Evolutionary conservation across 495 filamentous ascomycete genomes (phyloP).

Genomic region (Podospora pseudopauciseta): DNA sequence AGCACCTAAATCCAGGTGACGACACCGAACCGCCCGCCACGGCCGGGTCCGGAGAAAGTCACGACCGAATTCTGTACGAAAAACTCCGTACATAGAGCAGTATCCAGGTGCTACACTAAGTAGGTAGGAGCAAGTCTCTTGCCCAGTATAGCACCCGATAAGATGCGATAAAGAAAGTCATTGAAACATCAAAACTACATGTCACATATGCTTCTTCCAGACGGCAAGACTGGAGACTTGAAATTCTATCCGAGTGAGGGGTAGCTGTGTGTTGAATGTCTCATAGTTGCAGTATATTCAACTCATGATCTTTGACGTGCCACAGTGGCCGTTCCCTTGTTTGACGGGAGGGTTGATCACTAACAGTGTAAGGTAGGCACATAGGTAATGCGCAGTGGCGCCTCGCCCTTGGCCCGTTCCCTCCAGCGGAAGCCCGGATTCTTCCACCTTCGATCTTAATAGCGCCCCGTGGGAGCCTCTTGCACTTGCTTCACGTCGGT

Average conservation of each 20-base stretch:
- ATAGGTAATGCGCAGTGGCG: background rate
- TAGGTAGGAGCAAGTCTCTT: no score
- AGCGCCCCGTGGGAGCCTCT: background rate
- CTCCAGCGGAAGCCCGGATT: background rate
- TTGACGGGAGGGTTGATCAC: background rate
- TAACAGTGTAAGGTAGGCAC: background rate
- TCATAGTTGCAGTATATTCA: background rate
- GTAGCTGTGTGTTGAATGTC: background rate
- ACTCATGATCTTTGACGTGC: background rate
- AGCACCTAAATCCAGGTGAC: background rate
- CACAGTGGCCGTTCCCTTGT: background rate
- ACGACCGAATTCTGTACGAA: conserved; percentile 6
- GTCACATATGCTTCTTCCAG: background rate
- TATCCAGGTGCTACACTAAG: no score
- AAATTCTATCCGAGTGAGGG: background rate
- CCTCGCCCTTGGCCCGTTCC: background rate
- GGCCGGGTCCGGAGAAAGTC: conserved; percentile 19
- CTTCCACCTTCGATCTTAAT: background rate
- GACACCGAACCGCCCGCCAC: background rate
- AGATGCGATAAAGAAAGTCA: background rate
- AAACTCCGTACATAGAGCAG: background rate
- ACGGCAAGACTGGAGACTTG: background rate
- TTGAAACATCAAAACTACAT: background rate
- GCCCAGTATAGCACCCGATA: background rate
- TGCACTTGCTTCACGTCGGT: background rate